phyloP scores from a whole-genome alignment of 2,329 filamentous ascomycete species.

The Truncatella angustata region DNA sequence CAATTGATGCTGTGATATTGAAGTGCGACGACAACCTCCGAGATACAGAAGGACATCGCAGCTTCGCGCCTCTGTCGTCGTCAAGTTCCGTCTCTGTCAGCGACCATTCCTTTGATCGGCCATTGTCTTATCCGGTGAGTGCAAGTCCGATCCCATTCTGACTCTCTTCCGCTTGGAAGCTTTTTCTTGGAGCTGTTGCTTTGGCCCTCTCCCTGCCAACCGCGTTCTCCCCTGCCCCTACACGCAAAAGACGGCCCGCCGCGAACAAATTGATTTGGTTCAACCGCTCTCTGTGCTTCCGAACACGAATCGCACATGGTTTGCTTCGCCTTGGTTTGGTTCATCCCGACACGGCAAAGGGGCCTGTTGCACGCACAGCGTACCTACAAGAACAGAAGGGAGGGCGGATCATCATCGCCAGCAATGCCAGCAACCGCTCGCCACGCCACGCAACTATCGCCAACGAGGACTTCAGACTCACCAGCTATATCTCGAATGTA shows the following conservation, averaged over 20 bases:
- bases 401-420: too few species aligned
- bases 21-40: not conserved
- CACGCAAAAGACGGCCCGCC: conserved; percentile 2
- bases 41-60: not conserved
- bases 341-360: not conserved
- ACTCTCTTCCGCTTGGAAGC: too few species aligned
- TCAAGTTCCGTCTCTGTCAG: not conserved
- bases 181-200: too few species aligned
- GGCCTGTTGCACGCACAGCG: not conserved
- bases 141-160: not conserved
- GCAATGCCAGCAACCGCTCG: too few species aligned
- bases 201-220: not conserved
- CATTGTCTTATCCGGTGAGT: not conserved
- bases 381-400: not conserved
- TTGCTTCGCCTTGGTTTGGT: conserved; percentile 9
- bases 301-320: not conserved
- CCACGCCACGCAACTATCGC: not conserved
- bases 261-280: conserved; percentile 6
- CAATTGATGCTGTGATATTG: not conserved
- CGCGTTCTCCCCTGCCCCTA: not conserved
- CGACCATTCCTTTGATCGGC: not conserved
- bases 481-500: conserved; percentile 9
- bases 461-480: conserved; percentile 13
- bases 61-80: not conserved
- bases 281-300: conserved; percentile 5